These are phyloP conservation scores for Xylaria sp. DNA, from an alignment of 2,329 filamentous ascomycete genomes.

Conservation along the genomic window DNA sequence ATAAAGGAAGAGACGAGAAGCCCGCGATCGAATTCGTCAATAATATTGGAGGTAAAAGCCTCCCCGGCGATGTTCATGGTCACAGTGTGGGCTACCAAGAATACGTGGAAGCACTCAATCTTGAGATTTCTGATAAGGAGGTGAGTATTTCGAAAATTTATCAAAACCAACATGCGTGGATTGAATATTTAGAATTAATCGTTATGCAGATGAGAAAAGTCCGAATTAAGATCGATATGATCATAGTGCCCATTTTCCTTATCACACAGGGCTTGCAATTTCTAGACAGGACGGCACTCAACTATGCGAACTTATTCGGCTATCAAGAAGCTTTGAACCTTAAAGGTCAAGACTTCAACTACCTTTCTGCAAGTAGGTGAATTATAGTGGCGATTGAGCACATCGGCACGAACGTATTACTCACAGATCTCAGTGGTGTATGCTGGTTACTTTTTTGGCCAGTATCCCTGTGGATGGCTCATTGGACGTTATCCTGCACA, in stretches of 20 bases:
- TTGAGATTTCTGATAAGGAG: constrained; percentile 41
- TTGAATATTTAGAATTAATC: background rate
- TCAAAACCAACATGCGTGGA: background rate
- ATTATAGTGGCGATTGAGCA: background rate
- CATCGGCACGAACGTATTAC: background rate
- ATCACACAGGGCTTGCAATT: constrained; percentile 51
- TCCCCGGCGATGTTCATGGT: background rate
- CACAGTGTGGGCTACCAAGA: constrained; percentile 38
- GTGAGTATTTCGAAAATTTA: constrained; percentile 1
- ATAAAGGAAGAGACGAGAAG: background rate
- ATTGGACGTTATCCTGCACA: constrained; percentile 54
- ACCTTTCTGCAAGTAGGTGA: constrained; percentile 5
- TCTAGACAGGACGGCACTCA: constrained; percentile 49
- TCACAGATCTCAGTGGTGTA: constrained; percentile 50
- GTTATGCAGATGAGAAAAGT: constrained; percentile 35
- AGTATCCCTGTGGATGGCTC: constrained; percentile 56
- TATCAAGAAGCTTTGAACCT: constrained; percentile 51
- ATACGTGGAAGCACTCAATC: constrained; percentile 36
- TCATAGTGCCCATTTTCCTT: constrained; percentile 49
- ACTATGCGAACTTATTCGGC: constrained; percentile 52
- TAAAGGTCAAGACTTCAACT: constrained; percentile 51
- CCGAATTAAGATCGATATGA: constrained; percentile 49
- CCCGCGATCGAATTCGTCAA: background rate
- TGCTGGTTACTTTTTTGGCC: constrained; percentile 55
- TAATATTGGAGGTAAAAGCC: background rate